Base-by-base conservation (phyloP, 371 early-diverging fungal genomes). In the Apophysomyces ossiformis region DNA sequence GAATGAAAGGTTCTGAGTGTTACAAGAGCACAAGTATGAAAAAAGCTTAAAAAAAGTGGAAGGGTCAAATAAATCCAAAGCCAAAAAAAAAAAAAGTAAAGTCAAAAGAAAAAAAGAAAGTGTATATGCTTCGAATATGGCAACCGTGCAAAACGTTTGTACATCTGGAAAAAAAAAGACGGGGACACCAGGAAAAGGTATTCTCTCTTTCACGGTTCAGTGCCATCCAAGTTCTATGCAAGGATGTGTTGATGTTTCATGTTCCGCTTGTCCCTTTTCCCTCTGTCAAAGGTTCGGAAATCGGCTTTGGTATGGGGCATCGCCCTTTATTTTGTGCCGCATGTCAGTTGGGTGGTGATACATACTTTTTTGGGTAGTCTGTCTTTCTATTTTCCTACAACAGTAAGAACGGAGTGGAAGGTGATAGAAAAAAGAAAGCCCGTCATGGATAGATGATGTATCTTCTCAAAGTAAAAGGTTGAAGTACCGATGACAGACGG, bases 241-340 rank as follows among this genome's bases (percentile, higher is more conserved):
- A 50, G 54, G 54, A 50, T 50, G 21, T 50, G 54, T 50, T 50
- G 47, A 11, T 26, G 54, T 50, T 50, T 50, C 54, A 50, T 50
- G 35, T 50, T 21, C 54, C 54, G 54, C 54, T 21, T 21, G 54
- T 50, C 21, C 54, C 54, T 50, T 21, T 50, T 7, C 54, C 18
- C 54, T 50, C 21, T 50, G 54, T 50, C 54, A 50, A 26, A 47
- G 54, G 54, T 50, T 50, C 54, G 54, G 54, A 50, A 50, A 50
- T 50, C 54, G 54, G 54, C 54, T 50, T 50, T 16, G 54, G 16
- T 16, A 50, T 50, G 54, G 54, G 54, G 54, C 54, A 50, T 50
- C 54, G 54, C 54, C 21, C 54, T 16, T 50, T 50, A 50, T 6
- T 50, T 50, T 50, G 54, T 50, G 54, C 54, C 54, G 16, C 54